Evolutionary conservation across 257 asterid species (phyloP).

Genomic region (Handroanthus guayacan): DNA sequence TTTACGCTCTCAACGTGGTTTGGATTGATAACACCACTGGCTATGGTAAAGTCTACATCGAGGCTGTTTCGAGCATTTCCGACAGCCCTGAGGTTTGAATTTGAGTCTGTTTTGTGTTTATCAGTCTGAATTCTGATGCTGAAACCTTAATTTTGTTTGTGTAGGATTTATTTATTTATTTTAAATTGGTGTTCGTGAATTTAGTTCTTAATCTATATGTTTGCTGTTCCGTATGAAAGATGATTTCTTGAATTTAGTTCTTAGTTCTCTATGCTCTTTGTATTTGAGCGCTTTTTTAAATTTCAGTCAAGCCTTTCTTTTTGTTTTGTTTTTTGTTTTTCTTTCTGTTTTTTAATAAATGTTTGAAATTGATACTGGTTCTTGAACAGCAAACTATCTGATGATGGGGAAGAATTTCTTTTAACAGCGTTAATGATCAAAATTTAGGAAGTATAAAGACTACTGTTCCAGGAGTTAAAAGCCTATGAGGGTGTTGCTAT

Average conservation of each 20-base stretch:
- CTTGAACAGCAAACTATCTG: constrained; percentile 14
- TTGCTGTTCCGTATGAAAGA: not conserved
- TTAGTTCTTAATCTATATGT: too few relatives aligned
- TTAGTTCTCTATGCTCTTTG: not conserved
- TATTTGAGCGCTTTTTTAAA: not conserved
- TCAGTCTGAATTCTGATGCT: not conserved
- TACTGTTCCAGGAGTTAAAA: not conserved
- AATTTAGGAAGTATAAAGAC: not conserved
- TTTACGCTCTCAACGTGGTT: constrained; percentile 62
- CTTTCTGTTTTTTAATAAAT: not conserved
- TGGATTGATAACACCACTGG: constrained; percentile 94
- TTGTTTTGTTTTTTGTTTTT: not conserved
- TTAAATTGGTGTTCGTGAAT: not conserved
- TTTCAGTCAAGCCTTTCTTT: not conserved
- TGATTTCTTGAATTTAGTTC: not conserved
- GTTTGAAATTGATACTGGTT: constrained; percentile 3
- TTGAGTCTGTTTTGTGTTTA: not conserved
- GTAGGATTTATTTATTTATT: not conserved
- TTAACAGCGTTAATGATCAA: not conserved
- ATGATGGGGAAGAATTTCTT: not conserved
- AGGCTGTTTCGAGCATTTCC: constrained; percentile 66
- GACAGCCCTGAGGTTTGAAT: constrained; percentile 80
- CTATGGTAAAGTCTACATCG: constrained; percentile 72
- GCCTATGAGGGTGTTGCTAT: not conserved
- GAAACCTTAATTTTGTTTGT: not conserved